phyloP scores from a whole-genome alignment of 2,329 filamentous ascomycete species.

The Aspergillus sclerotialis region DNA sequence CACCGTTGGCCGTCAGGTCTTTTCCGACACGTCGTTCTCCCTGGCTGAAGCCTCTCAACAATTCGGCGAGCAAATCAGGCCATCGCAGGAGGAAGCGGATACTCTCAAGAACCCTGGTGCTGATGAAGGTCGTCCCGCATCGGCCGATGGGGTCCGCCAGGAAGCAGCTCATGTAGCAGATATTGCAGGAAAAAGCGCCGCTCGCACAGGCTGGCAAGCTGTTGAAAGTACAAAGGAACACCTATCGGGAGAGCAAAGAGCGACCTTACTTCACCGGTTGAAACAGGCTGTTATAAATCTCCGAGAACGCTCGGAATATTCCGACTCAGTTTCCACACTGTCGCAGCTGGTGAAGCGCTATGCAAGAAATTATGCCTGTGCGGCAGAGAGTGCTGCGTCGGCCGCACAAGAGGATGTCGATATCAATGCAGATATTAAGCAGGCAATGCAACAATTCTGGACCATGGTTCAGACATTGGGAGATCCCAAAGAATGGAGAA shows the following conservation, averaged over 20 bases:
- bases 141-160: conserved; percentile 55
- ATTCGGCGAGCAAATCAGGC: conserved; percentile 66
- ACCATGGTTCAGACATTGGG: conserved; percentile 73
- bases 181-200: conserved; percentile 28
- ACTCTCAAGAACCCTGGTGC: conserved; percentile 41
- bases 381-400: conserved; percentile 59
- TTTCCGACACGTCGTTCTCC: conserved; percentile 76
- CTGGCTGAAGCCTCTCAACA: conserved; percentile 69
- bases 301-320: conserved; percentile 71
- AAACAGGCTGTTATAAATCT: conserved; percentile 70
- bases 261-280: conserved; percentile 66
- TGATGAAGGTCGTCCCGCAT: conserved; percentile 45
- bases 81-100: conserved; percentile 55
- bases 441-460: conserved; percentile 75
- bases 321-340: conserved; percentile 75
- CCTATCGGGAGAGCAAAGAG: conserved; percentile 62
- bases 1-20: conserved; percentile 72
- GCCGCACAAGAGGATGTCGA: conserved; percentile 64
- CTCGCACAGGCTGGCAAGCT: conserved; percentile 48
- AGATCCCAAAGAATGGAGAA: conserved; percentile 65
- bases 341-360: conserved; percentile 71
- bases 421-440: conserved; percentile 66
- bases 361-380: conserved; percentile 67
- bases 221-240: conserved; percentile 68
- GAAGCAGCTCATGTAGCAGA: conserved; percentile 49